Percentiles rank a stretch among this genome's conserved stretches.
Evolutionary conservation across 2,329 filamentous ascomycete genomes (phyloP).

Genomic region (Claviceps pusilla): DNA sequence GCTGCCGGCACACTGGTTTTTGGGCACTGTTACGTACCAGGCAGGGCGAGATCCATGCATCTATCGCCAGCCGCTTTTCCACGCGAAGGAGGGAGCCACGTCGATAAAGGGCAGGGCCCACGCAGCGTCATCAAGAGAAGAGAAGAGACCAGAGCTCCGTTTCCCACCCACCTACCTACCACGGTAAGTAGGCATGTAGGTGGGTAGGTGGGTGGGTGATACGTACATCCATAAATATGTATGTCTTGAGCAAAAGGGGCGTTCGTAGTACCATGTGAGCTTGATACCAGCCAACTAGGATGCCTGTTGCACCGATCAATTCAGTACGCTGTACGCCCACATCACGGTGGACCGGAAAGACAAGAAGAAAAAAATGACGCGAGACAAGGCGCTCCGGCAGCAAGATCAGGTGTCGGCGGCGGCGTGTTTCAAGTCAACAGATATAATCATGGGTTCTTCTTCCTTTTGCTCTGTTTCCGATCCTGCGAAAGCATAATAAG

Average conservation of each 20-base stretch:
- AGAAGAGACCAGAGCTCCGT: too few species aligned
- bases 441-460: not conserved
- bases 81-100: not conserved
- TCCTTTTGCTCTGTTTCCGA: not conserved
- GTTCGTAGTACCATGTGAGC: too few species aligned
- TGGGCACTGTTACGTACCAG: not conserved
- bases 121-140: not conserved
- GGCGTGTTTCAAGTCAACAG: not conserved
- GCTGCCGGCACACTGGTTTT: not conserved
- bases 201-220: too few species aligned
- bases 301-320: too few species aligned
- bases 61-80: too few species aligned
- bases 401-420: not conserved
- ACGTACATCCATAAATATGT: too few species aligned
- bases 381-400: not conserved
- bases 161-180: too few species aligned
- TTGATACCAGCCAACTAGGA: too few species aligned
- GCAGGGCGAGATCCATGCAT: not conserved
- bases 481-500: not conserved
- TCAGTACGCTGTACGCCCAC: not conserved
- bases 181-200: too few species aligned
- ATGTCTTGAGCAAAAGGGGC: too few species aligned
- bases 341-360: not conserved
- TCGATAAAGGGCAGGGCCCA: not conserved
- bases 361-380: not conserved